Conservation (phyloP, 768 basidiomycete species). For the Calocybe gangraenosa region DNA sequence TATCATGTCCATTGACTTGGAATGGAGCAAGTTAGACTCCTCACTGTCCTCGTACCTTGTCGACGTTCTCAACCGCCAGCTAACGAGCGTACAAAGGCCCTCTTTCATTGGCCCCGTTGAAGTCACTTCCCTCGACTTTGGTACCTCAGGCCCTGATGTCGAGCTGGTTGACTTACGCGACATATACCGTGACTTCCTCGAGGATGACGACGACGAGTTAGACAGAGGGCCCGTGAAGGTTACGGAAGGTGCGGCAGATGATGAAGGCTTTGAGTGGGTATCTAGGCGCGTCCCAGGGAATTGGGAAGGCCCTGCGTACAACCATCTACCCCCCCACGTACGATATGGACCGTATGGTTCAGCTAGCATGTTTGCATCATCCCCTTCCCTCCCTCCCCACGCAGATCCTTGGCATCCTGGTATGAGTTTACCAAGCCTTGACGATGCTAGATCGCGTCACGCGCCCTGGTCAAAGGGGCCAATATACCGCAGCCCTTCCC, state of each 20-base stretch:
- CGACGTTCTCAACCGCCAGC: conserved; percentile 73
- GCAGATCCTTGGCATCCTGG: conserved; percentile 40
- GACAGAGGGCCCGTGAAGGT: conserved; percentile 50
- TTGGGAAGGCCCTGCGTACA: conserved; percentile 57
- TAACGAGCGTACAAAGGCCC: conserved; percentile 68
- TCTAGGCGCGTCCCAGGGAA: conserved; percentile 57
- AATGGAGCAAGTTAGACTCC: conserved; percentile 82
- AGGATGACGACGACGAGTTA: conserved; percentile 66
- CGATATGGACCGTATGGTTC: conserved; percentile 58
- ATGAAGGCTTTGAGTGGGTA: conserved; percentile 85
- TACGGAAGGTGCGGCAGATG: conserved; percentile 50
- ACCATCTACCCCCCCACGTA: conserved; percentile 70
- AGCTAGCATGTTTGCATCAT: conserved; percentile 55
- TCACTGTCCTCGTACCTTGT: conserved; percentile 68
- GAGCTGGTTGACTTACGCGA: conserved; percentile 91
- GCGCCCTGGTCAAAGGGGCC: conserved; percentile 23
- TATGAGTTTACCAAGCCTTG: conserved; percentile 34
- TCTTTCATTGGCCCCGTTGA: conserved; percentile 93
- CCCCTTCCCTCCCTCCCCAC: conserved; percentile 41
- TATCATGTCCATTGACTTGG: conserved; percentile 90
- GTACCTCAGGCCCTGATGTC: conserved; percentile 75
- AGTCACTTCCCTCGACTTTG: conserved; percentile 85
- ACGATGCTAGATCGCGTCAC: conserved; percentile 29
- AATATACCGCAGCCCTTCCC: conserved; percentile 30
- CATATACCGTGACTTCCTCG: conserved; percentile 92